These are phyloP conservation scores for Cucumis cinereus DNA, from an alignment of 306 rosid genomes.

Conservation along the genomic window DNA sequence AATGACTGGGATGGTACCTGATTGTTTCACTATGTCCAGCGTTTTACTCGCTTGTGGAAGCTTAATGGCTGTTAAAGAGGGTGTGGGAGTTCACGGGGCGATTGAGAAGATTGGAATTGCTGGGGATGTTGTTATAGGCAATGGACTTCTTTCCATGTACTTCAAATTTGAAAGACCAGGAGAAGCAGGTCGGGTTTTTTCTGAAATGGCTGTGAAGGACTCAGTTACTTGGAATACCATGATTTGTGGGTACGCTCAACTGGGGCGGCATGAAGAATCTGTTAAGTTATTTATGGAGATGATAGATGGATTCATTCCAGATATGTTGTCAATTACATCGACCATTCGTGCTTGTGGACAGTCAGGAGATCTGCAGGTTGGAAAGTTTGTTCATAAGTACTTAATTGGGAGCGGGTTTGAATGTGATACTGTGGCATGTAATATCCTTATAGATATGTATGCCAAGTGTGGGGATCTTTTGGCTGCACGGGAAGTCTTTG, in stretches of 20 bases:
- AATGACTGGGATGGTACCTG: conserved; percentile 12
- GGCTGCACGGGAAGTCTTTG: conserved; percentile 41
- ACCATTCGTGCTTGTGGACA: conserved; percentile 23
- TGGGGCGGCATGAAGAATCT: conserved; percentile 15
- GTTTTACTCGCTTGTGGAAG: conserved; percentile 21
- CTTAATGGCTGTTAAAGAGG: conserved; percentile 13
- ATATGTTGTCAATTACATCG: conserved; percentile 20
- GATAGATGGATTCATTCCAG: conserved; percentile 20
- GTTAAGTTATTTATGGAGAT: conserved; percentile 17
- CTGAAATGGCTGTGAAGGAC: conserved; percentile 39
- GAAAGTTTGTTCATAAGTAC: conserved; percentile 39
- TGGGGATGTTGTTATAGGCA: conserved; percentile 17
- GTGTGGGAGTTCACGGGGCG: conserved; percentile 15
- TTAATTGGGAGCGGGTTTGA: conserved; percentile 26
- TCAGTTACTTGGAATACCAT: conserved; percentile 50
- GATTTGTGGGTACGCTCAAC: conserved; percentile 41
- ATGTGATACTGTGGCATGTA: conserved; percentile 21
- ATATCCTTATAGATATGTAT: conserved; percentile 36
- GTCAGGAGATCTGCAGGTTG: conserved; percentile 14
- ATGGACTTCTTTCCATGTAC: conserved; percentile 29
- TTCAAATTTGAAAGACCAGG: conserved; percentile 13
- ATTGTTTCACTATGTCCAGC: conserved; percentile 15
- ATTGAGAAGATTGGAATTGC: conserved; percentile 19
- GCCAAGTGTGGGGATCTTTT: conserved; percentile 36
- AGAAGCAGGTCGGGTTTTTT: conserved; percentile 28